Evolutionary conservation across 306 rosid genomes (phyloP), one percentile per base, ranked within the genome.

Genomic region (Biancaea sappan): DNA sequence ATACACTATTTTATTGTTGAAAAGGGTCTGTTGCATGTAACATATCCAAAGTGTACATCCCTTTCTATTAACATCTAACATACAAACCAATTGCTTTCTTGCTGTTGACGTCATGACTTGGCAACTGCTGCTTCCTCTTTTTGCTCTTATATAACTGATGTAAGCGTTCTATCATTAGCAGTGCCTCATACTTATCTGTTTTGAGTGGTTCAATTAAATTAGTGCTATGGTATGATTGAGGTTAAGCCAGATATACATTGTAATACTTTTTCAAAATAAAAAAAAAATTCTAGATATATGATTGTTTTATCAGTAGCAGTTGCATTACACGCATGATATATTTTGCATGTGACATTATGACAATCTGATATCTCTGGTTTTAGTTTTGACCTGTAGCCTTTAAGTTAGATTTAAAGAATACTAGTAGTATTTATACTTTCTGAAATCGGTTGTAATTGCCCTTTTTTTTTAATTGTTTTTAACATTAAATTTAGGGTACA

Each of bases 401-500:
- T 77, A 3, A 64, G 71, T 40, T 31, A n/a, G 52, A 50, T 56
- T n/a, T 58, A n/a, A 73, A 48, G 62, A 77, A 21, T 67, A 58
- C 44, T 35, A n/a, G 26, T 31, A 59, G 63, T 61, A 32, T 61
- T 38, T 28, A 69, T 61, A 56, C 66, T 35, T 78, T 63, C 25
- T 67, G 67, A 60, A 50, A 16, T 73, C 34, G 59, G 15, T 60
- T 77, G 51, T 41, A 46, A 51, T 61, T 40, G n/a, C 53, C 16
- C 37, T 58, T 72, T 40, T 73, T 3, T 58, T 72, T 40, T 73
- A 2, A 22, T 29, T 74, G 22, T 40, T 66, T 69, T 63, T 37
- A 37, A 64, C 70, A 43, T 47, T 50, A 65, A 19, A 18, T 28
- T 21, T 71, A 71, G 57, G 40, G 47, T 15, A 1, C 22, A 24